Conservation (phyloP, 2,329 filamentous ascomycete species). For the Hysterium pulicare region DNA sequence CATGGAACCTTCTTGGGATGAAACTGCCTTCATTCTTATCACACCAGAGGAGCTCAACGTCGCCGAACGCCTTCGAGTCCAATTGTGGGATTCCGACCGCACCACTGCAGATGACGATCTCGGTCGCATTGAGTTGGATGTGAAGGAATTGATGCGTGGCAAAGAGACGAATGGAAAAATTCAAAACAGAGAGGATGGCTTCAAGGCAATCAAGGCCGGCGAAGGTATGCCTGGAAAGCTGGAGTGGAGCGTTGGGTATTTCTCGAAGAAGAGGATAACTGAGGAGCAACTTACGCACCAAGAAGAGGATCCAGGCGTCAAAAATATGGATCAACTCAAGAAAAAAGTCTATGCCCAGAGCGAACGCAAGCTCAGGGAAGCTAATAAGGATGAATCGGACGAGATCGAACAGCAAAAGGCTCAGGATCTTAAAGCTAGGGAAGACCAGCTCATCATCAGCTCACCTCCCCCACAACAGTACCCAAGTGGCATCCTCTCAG, state of each 20-base stretch:
- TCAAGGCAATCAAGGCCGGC: constrained; percentile 61
- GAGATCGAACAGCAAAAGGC: constrained; percentile 66
- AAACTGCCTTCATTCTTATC: constrained; percentile 67
- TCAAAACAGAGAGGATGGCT: constrained; percentile 61
- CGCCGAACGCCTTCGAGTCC: constrained; percentile 64
- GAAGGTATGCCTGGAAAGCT: constrained; percentile 68
- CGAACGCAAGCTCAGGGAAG: constrained; percentile 64
- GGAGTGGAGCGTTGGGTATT: constrained; percentile 69
- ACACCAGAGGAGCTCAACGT: constrained; percentile 70
- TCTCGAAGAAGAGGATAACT: constrained; percentile 63
- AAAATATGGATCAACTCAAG: constrained; percentile 57
- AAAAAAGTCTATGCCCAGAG: constrained; percentile 53
- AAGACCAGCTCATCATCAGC: constrained; percentile 64
- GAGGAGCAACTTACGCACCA: constrained; percentile 60
- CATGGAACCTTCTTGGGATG: constrained; percentile 68
- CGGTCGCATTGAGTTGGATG: constrained; percentile 66
- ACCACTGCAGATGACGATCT: constrained; percentile 71
- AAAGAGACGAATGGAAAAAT: constrained; percentile 60
- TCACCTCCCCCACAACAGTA: constrained; percentile 62
- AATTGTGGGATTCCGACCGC: constrained; percentile 74
- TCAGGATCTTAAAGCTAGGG: constrained; percentile 59
- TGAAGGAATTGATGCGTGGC: constrained; percentile 62
- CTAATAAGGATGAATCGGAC: constrained; percentile 55
- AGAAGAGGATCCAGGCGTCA: constrained; percentile 56
- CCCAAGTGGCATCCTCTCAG: constrained; percentile 64